Evolutionary conservation across 768 basidiomycete genomes (phyloP).

Genomic region (Obba rivulosa): DNA sequence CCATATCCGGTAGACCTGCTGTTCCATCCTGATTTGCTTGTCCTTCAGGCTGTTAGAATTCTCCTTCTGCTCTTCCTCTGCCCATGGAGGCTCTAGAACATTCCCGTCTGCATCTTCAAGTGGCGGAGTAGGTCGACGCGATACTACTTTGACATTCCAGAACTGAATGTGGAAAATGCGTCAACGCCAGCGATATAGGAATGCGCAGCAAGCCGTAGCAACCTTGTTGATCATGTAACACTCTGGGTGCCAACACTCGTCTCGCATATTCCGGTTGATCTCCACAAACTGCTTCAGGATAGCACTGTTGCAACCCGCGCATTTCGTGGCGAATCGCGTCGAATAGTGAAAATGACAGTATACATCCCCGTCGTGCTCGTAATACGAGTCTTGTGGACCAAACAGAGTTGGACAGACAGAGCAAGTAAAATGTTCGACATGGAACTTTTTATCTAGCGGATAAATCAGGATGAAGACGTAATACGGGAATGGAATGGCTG

Average conservation of each 20-base stretch:
- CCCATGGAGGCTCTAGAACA: constrained; percentile 44
- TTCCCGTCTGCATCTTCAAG: constrained; percentile 41
- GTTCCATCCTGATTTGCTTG: constrained; percentile 92
- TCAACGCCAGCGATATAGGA: neutral
- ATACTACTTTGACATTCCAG: constrained; percentile 96
- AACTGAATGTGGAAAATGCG: constrained; percentile 51
- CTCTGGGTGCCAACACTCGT: constrained; percentile 99
- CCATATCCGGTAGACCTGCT: constrained; percentile 98
- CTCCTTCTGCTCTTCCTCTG: constrained; percentile 78
- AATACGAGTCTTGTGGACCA: constrained; percentile 97
- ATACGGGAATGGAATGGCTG: constrained; percentile 2
- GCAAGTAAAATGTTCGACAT: constrained; percentile 99
- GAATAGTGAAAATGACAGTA: constrained; percentile 99
- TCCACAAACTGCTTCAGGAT: constrained; percentile 99
- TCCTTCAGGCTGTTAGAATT: constrained; percentile 77
- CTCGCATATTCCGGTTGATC: constrained; percentile 95
- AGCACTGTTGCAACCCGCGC: constrained; percentile 94
- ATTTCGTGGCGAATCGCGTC: constrained; percentile 96
- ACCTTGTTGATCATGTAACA: constrained; percentile 99
- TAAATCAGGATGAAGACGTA: neutral
- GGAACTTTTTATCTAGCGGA: constrained; percentile 92
- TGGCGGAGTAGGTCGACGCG: constrained; percentile 62
- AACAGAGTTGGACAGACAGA: constrained; percentile 94
- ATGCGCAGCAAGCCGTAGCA: neutral
- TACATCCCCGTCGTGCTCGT: constrained; percentile 96